Percentiles rank a stretch among this genome's conserved stretches.
These are phyloP conservation scores for Hirschfeldia incana DNA, from an alignment of 345 rosid genomes.

Conservation along the genomic window DNA sequence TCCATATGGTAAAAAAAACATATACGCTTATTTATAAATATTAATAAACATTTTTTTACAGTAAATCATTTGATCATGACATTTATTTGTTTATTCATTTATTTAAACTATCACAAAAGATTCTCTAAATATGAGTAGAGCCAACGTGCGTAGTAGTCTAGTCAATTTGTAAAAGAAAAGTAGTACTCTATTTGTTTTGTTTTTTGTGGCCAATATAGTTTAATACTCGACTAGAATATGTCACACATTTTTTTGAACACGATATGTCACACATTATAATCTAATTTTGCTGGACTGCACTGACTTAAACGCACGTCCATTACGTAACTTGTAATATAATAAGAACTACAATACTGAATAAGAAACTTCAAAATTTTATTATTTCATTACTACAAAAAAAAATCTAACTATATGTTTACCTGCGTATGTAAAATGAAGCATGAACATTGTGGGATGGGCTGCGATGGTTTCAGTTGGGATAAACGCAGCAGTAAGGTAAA, in stretches of 20 bases:
- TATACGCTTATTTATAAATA: neutral
- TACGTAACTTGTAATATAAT: neutral
- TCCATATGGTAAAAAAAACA: slow-evolving; percentile 60
- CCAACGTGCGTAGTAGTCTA: slow-evolving; percentile 22
- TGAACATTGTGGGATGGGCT: slow-evolving; percentile 87
- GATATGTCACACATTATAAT: neutral
- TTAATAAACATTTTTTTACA: neutral
- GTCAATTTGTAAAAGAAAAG: neutral
- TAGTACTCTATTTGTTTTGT: slow-evolving; percentile 9
- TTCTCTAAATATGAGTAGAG: slow-evolving; percentile 7
- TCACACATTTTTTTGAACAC: neutral
- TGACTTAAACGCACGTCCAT: neutral
- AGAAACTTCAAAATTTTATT: neutral
- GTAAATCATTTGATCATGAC: neutral
- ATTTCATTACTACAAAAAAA: too few species aligned
- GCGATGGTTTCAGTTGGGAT: slow-evolving; percentile 71
- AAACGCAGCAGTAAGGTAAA: slow-evolving; percentile 83
- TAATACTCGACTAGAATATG: neutral
- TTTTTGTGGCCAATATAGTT: neutral
- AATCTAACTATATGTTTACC: slow-evolving; percentile 7
- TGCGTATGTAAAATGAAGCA: slow-evolving; percentile 39
- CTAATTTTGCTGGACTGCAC: neutral
- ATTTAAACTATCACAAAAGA: neutral
- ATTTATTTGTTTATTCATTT: neutral
- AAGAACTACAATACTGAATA: neutral